Evolutionary conservation across 306 rosid species (phyloP).

Genomic region (Sechiopsis laciniata): DNA sequence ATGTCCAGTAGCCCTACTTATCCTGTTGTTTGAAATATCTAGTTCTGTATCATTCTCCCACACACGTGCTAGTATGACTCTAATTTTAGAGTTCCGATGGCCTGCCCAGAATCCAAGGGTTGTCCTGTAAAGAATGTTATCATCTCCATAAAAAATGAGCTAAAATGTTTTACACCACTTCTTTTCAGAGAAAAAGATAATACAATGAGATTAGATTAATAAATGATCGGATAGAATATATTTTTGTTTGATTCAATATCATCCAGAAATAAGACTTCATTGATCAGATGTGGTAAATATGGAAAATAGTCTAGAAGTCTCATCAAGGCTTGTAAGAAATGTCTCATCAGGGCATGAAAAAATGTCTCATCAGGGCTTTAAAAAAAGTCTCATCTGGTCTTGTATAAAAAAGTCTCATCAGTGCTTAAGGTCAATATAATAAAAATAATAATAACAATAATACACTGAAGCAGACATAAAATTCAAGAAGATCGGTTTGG

Average conservation of each 20-base stretch:
- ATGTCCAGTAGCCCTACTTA: slow-evolving; percentile 77
- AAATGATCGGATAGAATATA: background rate
- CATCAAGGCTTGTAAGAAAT: background rate
- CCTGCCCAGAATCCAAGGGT: slow-evolving; percentile 95
- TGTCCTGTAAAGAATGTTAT: slow-evolving; percentile 52
- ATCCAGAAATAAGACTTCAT: slow-evolving; percentile 4
- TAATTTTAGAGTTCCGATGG: slow-evolving; percentile 87
- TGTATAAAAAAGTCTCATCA: background rate
- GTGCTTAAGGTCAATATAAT: background rate
- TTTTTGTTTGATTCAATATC: background rate
- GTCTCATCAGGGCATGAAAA: no score
- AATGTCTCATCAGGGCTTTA: background rate
- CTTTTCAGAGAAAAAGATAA: background rate
- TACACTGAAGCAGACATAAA: background rate
- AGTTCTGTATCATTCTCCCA: slow-evolving; percentile 99
- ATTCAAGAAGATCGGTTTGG: background rate
- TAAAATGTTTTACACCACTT: background rate
- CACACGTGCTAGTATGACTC: slow-evolving; percentile 85
- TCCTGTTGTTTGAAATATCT: slow-evolving; percentile 80
- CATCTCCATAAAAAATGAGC: background rate
- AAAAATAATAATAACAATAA: background rate
- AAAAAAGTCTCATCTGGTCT: no score
- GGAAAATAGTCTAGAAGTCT: background rate
- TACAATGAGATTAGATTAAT: background rate
- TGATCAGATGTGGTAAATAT: background rate